Conservation (phyloP, 2,329 filamentous ascomycete genomes). For the Ustilaginoidea virens region DNA sequence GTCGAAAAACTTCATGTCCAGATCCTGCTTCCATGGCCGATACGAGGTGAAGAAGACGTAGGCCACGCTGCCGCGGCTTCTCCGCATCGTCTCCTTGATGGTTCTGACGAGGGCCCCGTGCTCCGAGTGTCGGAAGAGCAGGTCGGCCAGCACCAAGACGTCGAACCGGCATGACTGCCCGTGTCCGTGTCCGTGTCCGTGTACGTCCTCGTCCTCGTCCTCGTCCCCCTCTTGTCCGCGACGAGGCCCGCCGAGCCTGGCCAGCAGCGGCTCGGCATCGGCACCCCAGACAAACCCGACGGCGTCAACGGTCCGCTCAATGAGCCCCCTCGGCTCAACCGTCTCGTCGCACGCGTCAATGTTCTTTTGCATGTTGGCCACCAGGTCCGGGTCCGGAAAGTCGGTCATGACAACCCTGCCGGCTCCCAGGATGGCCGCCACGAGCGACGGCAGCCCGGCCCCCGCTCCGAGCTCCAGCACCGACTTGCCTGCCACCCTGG, state of each 20-base stretch:
- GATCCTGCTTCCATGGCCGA: conserved; percentile 73
- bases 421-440: conserved; percentile 61
- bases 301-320: conserved; percentile 30
- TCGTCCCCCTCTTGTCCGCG: neutral
- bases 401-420: conserved; percentile 65
- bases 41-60: conserved; percentile 93
- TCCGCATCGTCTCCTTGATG: conserved; percentile 50
- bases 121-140: conserved; percentile 84
- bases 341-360: conserved; percentile 39
- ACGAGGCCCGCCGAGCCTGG: conserved; percentile 31
- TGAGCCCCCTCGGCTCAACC: conserved; percentile 13
- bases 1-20: conserved; percentile 79
- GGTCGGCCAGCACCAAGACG: conserved; percentile 70
- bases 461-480: conserved; percentile 83
- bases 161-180: conserved; percentile 42
- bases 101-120: conserved; percentile 64
- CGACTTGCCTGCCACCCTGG: conserved; percentile 48
- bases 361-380: conserved; percentile 66
- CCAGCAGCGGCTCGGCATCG: conserved; percentile 40
- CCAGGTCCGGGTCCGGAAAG: conserved; percentile 73
- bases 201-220: neutral
- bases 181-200: conserved; percentile 3
- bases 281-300: conserved; percentile 77
- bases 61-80: conserved; percentile 40
- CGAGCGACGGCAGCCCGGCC: conserved; percentile 68